Percentiles rank a stretch among this genome's conserved stretches.
These are phyloP conservation scores for Acanthamoeba sp. DNA, from an alignment of 208 protist genomes.

Conservation along the genomic window DNA sequence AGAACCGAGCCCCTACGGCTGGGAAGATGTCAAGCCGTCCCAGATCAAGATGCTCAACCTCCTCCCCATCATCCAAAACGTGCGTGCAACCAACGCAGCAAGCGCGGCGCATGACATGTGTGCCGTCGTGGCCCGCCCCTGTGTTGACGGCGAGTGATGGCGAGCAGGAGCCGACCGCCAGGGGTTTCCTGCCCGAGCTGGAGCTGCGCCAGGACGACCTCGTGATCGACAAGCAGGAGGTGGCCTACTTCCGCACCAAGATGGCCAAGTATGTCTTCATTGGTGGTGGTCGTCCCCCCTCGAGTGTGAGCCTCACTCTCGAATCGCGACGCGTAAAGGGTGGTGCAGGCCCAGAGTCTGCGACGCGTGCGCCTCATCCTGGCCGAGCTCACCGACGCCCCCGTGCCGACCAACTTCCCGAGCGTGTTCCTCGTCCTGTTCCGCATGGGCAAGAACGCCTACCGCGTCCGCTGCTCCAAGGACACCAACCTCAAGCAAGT, in stretches of 20 bases:
- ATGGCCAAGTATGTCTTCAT: not conserved
- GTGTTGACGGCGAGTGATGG: not conserved
- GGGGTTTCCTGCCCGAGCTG: not conserved
- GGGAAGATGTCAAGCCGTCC: not conserved
- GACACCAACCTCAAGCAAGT: conserved; percentile 30
- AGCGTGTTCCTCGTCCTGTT: conserved; percentile 3
- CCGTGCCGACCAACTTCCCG: not conserved
- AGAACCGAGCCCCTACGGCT: not conserved
- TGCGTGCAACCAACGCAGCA: no score
- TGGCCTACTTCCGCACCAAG: conserved; percentile 37
- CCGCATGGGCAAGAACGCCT: not conserved
- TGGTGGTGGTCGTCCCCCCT: no score
- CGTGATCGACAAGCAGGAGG: conserved; percentile 14
- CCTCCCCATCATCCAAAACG: not conserved
- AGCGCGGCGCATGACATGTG: no score
- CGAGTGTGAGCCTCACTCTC: not conserved
- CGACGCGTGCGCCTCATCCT: not conserved
- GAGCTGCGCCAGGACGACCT: not conserved
- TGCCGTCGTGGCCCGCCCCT: no score
- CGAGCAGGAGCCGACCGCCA: not conserved
- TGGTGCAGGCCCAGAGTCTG: not conserved
- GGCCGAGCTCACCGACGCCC: conserved; percentile 37
- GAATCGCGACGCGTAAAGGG: not conserved
- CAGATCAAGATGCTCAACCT: conserved; percentile 2
- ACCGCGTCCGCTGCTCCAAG: not conserved